These are phyloP conservation scores for Mortierella sp. DNA, from an alignment of 371 early-diverging fungal genomes.

Conservation along the genomic window DNA sequence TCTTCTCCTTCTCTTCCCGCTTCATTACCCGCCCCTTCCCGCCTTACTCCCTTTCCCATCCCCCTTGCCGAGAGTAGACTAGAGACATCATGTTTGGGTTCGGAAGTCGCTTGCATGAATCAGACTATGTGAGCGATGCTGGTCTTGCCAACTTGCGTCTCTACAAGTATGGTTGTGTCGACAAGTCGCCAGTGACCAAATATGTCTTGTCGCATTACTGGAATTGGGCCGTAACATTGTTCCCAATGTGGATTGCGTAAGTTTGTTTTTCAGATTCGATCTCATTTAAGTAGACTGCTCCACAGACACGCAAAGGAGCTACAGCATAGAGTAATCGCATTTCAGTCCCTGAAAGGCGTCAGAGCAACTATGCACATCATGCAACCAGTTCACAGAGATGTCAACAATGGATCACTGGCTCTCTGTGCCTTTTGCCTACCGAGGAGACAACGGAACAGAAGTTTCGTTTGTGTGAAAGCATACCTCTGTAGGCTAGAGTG, in stretches of 20 bases:
- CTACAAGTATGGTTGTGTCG: constrained; percentile 86
- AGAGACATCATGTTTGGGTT: constrained; percentile 44
- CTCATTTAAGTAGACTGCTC: too few relatives aligned
- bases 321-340: too few relatives aligned
- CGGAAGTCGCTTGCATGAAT: constrained; percentile 48
- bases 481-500: too few relatives aligned
- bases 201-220: constrained; percentile 90
- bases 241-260: constrained; percentile 96
- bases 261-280: constrained; percentile 33
- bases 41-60: too few relatives aligned
- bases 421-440: too few relatives aligned
- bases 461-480: too few relatives aligned
- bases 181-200: constrained; percentile 86
- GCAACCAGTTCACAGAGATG: too few relatives aligned
- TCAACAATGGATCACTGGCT: too few relatives aligned
- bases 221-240: constrained; percentile 86
- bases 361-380: too few relatives aligned
- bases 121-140: constrained; percentile 68
- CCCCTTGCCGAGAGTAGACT: neutral
- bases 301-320: too few relatives aligned
- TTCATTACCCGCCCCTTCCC: neutral
- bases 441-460: too few relatives aligned
- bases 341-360: too few relatives aligned
- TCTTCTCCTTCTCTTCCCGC: neutral
- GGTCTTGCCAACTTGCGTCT: constrained; percentile 80